Evolutionary conservation across 2,329 filamentous ascomycete species (phyloP).

Genomic region (Pyrenophora graminea): DNA sequence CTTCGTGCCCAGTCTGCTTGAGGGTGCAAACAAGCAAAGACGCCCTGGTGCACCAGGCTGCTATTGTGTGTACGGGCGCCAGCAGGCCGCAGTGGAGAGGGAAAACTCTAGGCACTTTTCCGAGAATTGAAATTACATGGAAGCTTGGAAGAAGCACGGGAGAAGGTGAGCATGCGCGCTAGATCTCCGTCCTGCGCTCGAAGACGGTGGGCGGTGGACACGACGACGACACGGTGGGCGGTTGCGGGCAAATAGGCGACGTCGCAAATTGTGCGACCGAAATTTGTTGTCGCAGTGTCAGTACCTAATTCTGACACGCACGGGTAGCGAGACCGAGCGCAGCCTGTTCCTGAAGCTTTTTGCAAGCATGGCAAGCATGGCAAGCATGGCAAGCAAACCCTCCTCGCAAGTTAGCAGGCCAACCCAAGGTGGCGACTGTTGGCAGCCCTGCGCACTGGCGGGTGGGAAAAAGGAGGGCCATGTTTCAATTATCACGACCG

Average conservation of each 20-base stretch:
- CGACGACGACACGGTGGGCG: neutral
- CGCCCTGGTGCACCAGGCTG: slow-evolving; percentile 22
- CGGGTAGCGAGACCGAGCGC: slow-evolving; percentile 25
- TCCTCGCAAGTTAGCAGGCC: slow-evolving; percentile 17
- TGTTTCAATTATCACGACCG: slow-evolving; percentile 36
- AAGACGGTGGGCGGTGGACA: slow-evolving; percentile 15
- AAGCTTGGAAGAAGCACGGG: slow-evolving; percentile 46
- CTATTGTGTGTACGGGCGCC: slow-evolving; percentile 21
- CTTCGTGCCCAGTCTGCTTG: slow-evolving; percentile 3
- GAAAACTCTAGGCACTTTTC: slow-evolving; percentile 29
- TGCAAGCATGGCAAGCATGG: too few relatives aligned
- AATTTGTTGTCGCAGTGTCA: slow-evolving; percentile 34
- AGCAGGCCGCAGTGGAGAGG: slow-evolving; percentile 27
- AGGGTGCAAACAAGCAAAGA: slow-evolving; percentile 18
- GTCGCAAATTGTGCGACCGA: slow-evolving; percentile 37
- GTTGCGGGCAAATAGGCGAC: slow-evolving; percentile 25
- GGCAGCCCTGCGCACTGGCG: slow-evolving; percentile 26
- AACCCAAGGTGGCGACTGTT: slow-evolving; percentile 26
- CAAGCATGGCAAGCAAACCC: slow-evolving; percentile 24
- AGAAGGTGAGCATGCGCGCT: slow-evolving; percentile 40
- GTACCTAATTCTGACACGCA: slow-evolving; percentile 28
- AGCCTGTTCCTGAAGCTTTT: slow-evolving; percentile 41
- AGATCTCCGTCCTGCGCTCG: slow-evolving; percentile 30
- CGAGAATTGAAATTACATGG: slow-evolving; percentile 34
- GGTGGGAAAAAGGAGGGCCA: slow-evolving; percentile 36